Evolutionary conservation across 2,329 filamentous ascomycete species (phyloP).

Genomic region (Fusarium lateritium): DNA sequence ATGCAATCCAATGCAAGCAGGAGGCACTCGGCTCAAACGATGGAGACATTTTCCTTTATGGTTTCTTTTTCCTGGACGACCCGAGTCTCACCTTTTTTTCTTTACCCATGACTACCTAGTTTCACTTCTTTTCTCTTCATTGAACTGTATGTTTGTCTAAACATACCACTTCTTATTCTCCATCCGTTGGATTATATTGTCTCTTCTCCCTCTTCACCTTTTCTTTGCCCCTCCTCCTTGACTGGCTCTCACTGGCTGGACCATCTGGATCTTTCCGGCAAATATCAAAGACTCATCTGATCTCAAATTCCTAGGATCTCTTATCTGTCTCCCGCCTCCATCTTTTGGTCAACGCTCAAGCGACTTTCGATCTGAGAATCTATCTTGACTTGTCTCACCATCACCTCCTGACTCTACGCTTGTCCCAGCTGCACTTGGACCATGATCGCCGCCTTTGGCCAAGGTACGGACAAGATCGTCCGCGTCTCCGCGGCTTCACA

Average conservation of each 20-base stretch:
- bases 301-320: constrained; percentile 19
- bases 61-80: constrained; percentile 19
- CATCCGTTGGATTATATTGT: background rate
- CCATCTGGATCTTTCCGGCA: constrained; percentile 30
- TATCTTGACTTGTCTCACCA: constrained; percentile 7
- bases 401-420: background rate
- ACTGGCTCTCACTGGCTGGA: constrained; percentile 39
- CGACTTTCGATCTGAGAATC: background rate
- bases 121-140: background rate
- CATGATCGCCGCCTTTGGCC: constrained; percentile 34
- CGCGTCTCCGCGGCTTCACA: constrained; percentile 26
- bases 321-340: constrained; percentile 11
- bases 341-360: background rate
- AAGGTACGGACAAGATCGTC: constrained; percentile 30
- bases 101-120: background rate
- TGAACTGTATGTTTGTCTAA: too few relatives aligned
- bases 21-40: constrained; percentile 23
- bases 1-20: constrained; percentile 15
- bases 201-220: constrained; percentile 1
- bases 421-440: background rate
- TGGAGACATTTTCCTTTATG: constrained; percentile 10
- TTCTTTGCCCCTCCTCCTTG: constrained; percentile 29
- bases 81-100: constrained; percentile 25
- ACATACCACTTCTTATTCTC: background rate
- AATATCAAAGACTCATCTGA: constrained; percentile 45